Conservation (phyloP, 148 eudicot genomes). For the Camellia granthamiana region DNA sequence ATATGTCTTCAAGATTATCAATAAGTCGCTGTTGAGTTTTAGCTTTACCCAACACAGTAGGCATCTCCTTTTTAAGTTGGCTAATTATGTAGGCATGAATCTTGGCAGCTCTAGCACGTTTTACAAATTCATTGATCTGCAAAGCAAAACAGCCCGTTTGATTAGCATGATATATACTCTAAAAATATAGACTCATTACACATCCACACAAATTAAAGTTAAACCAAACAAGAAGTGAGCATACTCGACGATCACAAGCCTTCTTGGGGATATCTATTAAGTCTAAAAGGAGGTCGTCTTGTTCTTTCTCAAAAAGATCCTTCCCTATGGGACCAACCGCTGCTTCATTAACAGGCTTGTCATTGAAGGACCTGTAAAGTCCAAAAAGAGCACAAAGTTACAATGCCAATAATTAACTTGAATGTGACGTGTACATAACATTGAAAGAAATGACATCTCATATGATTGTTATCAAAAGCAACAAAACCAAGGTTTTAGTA, state of each 20-base stretch:
- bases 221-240: conserved; percentile 13
- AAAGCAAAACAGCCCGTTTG: background rate
- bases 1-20: conserved; percentile 69
- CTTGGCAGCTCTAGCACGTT: conserved; percentile 7
- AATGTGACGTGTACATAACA: too few relatives aligned
- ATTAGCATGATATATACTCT: background rate
- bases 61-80: conserved; percentile 95
- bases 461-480: background rate
- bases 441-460: too few relatives aligned
- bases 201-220: background rate
- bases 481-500: background rate
- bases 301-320: conserved; percentile 90
- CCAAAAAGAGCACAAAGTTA: conserved; percentile 8
- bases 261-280: conserved; percentile 90
- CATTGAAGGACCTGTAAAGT: conserved; percentile 42
- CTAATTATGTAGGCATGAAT: conserved; percentile 89
- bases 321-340: conserved; percentile 67
- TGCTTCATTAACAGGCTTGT: conserved; percentile 33
- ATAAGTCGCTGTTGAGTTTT: conserved; percentile 69
- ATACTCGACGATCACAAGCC: conserved; percentile 32
- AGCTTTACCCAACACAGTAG: conserved; percentile 74
- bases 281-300: conserved; percentile 78
- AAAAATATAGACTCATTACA: background rate
- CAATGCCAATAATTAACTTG: background rate
- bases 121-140: conserved; percentile 37